Evolutionary conservation across 2,329 filamentous ascomycete genomes (phyloP).

Genomic region (Cryphonectria nitschkei): DNA sequence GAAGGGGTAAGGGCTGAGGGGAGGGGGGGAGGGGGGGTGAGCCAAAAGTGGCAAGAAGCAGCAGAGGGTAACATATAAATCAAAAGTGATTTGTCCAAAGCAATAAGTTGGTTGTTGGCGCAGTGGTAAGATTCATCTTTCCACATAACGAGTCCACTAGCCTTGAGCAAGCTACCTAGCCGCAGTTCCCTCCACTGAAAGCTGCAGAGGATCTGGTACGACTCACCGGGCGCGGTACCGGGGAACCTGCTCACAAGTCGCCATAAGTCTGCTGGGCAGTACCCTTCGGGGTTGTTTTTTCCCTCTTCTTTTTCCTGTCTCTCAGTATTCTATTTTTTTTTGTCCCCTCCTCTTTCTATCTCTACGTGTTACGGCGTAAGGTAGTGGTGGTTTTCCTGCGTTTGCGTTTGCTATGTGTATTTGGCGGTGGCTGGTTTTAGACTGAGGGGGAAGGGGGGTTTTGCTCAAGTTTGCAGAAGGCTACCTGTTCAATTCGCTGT

Average conservation of each 20-base stretch:
- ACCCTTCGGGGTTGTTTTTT: conserved; percentile 8
- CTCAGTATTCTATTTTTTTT: not conserved
- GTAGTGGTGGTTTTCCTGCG: not conserved
- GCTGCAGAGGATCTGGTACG: conserved; percentile 11
- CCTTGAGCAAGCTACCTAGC: conserved; percentile 14
- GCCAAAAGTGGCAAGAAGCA: not conserved
- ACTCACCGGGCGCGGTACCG: conserved; percentile 13
- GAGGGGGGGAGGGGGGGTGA: too few species aligned
- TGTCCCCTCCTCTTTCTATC: not conserved
- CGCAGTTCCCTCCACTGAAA: conserved; percentile 16
- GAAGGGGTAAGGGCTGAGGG: not conserved
- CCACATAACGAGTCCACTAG: conserved; percentile 11
- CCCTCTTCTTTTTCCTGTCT: not conserved
- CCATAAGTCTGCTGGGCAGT: conserved; percentile 11
- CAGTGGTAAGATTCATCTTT: conserved; percentile 12
- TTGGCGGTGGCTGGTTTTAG: not conserved
- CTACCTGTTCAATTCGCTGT: not conserved
- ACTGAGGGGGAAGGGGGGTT: too few species aligned
- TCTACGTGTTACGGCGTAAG: not conserved
- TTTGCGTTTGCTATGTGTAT: not conserved
- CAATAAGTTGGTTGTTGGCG: conserved; percentile 13
- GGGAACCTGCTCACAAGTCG: conserved; percentile 12
- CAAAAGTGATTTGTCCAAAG: not conserved
- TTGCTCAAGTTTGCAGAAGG: not conserved
- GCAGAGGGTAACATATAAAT: not conserved